Evolutionary conservation across 192 early-diverging fungal species (phyloP), one percentile per base, ranked within the genome.

Genomic region (Podila epigama): DNA sequence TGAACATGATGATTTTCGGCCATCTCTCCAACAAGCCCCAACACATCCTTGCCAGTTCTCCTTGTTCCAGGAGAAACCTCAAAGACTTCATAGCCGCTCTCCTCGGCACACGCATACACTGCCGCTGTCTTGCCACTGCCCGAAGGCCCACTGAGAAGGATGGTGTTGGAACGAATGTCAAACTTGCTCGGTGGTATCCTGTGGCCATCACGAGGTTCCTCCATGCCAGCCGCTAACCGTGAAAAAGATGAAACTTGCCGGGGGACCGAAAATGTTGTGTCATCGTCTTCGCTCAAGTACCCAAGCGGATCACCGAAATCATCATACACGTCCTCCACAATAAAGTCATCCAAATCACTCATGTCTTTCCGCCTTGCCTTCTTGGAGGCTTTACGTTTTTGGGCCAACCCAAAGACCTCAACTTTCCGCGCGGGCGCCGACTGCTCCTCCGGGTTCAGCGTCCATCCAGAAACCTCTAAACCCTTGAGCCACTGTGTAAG

Each of bases 121-220:
- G 88, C 75, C 4, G 90, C 88, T 1, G 92, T 92, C 41, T 93
- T 93, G 31, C 94, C 90, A 50, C 83, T 83, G 18, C 93, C 92
- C 10, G 81, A 68, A 0, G 88, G 89, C 1, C 94, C 94, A 18
- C 87, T 81, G 3, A 96, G 63, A 3, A 94, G 68, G 32, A 91
- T 81, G 28, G 90, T 68, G 58, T 88, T 89, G n/a, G 82, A 69
- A 29, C 84, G 83, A 68, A 82, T 84, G 12, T 77, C 73, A 20
- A 77, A 58, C 8, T 36, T 32, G 13, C 59, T 68, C 15, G 72
- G 56, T n/a, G 60, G 57, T 2, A 31, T 11, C 39, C 12, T 68
- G 3, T 10, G 7, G 4, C 37, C 16, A 18, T 27, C 33, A 3
- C 4, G 22, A 5, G 12, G 36, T 27, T 63, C 18, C 29, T 34